Conservation (phyloP, 768 basidiomycete genomes). For the Holtermannia corniformis region DNA sequence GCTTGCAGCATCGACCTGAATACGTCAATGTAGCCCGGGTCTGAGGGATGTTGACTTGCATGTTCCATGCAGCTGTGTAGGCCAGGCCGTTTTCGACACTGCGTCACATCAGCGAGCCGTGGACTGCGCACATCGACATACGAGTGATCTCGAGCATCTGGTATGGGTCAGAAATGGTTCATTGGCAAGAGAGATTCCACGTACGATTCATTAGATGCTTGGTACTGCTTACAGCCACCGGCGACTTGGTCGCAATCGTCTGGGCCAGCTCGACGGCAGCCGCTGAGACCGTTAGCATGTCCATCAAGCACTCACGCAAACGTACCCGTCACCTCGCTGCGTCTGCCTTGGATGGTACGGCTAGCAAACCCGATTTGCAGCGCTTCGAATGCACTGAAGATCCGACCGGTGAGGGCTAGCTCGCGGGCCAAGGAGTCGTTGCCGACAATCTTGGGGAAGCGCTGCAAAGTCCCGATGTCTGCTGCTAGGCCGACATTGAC, state of each 20-base stretch:
- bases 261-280: conserved; percentile 60
- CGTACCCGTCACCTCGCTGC: conserved; percentile 53
- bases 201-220: conserved; percentile 61
- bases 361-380: conserved; percentile 63
- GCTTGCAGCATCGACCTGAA: neutral
- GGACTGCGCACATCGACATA: conserved; percentile 23
- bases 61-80: conserved; percentile 55
- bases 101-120: conserved; percentile 24
- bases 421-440: conserved; percentile 66
- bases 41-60: conserved; percentile 19
- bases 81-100: conserved; percentile 49
- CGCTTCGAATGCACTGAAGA: conserved; percentile 64
- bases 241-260: conserved; percentile 63
- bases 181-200: neutral
- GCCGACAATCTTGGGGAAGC: conserved; percentile 65
- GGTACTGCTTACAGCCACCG: conserved; percentile 64
- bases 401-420: conserved; percentile 62
- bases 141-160: conserved; percentile 67
- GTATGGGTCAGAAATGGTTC: neutral
- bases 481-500: conserved; percentile 79
- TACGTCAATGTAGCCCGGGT: conserved; percentile 1
- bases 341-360: conserved; percentile 56
- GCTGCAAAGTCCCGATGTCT: conserved; percentile 76
- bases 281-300: conserved; percentile 9
- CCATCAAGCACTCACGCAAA: neutral